phyloP scores from a whole-genome alignment of 306 rosid genomes.

The Notholithocarpus densiflorus region DNA sequence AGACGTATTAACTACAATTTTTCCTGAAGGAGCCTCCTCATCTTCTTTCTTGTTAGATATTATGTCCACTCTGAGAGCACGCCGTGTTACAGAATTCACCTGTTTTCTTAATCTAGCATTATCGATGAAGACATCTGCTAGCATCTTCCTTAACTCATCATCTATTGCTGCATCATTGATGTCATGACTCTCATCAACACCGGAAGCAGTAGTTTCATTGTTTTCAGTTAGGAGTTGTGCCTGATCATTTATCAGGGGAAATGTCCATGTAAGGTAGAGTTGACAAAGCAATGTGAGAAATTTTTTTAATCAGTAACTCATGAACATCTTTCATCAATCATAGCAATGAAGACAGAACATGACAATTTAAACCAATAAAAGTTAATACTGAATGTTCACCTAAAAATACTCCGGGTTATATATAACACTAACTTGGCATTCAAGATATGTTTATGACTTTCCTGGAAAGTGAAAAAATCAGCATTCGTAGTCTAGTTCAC shows the following conservation, averaged over 20 bases:
- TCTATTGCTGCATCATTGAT: conserved; percentile 35
- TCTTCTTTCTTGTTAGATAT: conserved; percentile 35
- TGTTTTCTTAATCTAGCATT: conserved; percentile 81
- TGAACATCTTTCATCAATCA: background rate
- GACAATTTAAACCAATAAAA: background rate
- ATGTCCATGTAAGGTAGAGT: background rate
- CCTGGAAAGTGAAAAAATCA: background rate
- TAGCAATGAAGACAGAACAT: background rate
- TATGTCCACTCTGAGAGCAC: conserved; percentile 41
- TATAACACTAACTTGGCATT: background rate
- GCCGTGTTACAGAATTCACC: conserved; percentile 50
- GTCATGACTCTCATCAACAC: conserved; percentile 37
- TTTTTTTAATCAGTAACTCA: background rate
- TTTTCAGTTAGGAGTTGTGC: conserved; percentile 56
- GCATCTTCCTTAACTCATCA: conserved; percentile 59
- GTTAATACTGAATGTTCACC: background rate
- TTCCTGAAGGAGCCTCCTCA: conserved; percentile 29
- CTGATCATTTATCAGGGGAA: conserved; percentile 39
- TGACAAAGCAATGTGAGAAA: background rate
- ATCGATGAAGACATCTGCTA: conserved; percentile 61
- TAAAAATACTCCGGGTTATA: background rate
- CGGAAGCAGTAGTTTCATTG: conserved; percentile 30
- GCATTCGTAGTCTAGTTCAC: background rate
- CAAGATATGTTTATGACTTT: background rate
- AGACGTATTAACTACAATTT: conserved; percentile 33